Base-by-base conservation (phyloP, 495 filamentous ascomycete genomes). In the Xylaria cubensis region DNA sequence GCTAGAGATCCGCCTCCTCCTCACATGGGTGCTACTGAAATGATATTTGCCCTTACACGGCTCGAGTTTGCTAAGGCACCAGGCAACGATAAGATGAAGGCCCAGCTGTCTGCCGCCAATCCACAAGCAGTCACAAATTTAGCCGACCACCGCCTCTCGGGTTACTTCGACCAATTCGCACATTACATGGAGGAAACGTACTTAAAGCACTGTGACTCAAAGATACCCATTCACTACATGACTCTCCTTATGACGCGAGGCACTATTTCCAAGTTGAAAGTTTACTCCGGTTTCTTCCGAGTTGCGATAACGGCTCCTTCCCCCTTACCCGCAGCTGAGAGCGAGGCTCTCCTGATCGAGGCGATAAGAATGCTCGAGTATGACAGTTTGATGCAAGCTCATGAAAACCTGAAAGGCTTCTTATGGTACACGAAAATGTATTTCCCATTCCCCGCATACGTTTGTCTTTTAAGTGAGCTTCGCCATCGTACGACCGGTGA, bases 161-260 rank as follows among this genome's bases (percentile, higher is more conserved):
- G 82, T 65, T 86, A 89, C 78, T 83, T 90, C 44, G 85, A 84
- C 36, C 83, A 85, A 21, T 88, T 87, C 74, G 86, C 86, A 72
- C 74, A 82, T 50, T 83, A 87, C 41, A 83, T 91, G 50, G 88
- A 91, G 69, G 86, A 87, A 53, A 82, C 83, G 24, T 92, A 91
- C 74, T 82, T 92, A 17, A 82, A 82, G 61, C 82, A 86, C 51
- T 91, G 89, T 76, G 88, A 93, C 72, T 84, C 87, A 69, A 85
- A 83, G 58, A 84, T 90, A 24, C 91, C 90, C 7, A 80, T 92
- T 48, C 86, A 90, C 66, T 82, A 81, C 55, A 84, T 89, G 73
- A 85, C 86, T 0, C 51, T 86, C 24, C 74, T 86, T 29, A 85
- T 85, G 80, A 85, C 86, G 4, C 81, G 84, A 56, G 80, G 80